Evolutionary conservation across 352 stramenopile genomes (phyloP).

Genomic region (Phytophthora pluvialis): DNA sequence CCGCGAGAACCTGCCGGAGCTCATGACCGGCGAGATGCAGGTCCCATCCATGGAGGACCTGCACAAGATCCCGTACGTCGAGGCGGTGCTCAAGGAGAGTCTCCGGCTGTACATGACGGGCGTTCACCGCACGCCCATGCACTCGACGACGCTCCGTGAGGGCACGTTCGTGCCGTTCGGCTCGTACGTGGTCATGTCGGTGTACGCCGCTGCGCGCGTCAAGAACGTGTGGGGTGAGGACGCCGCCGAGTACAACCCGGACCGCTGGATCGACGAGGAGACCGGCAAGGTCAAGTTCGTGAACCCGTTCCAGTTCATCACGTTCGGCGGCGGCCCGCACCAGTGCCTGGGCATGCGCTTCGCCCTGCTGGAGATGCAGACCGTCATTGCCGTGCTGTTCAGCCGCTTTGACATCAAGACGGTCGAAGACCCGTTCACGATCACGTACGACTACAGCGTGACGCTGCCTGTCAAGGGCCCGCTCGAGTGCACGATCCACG

Average conservation of each 20-base stretch:
- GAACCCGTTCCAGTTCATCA: constrained; percentile 63
- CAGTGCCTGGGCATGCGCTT: constrained; percentile 60
- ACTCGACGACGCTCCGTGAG: constrained; percentile 63
- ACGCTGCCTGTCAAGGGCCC: constrained; percentile 46
- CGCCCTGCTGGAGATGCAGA: constrained; percentile 58
- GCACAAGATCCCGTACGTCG: constrained; percentile 63
- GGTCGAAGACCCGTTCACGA: constrained; percentile 38
- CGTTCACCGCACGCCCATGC: constrained; percentile 41
- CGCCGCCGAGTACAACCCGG: constrained; percentile 43
- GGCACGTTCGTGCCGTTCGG: constrained; percentile 59
- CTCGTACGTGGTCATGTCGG: constrained; percentile 52
- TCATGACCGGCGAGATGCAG: constrained; percentile 38
- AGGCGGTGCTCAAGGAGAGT: constrained; percentile 67
- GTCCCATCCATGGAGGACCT: constrained; percentile 57
- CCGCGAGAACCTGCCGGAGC: constrained; percentile 35
- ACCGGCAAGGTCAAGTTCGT: constrained; percentile 46
- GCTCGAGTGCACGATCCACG: constrained; percentile 32
- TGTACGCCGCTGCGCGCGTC: constrained; percentile 58
- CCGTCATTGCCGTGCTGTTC: constrained; percentile 44
- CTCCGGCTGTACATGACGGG: constrained; percentile 66
- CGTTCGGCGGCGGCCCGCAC: constrained; percentile 61
- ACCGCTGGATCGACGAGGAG: constrained; percentile 59
- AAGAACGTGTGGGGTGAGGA: constrained; percentile 60
- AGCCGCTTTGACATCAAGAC: constrained; percentile 51
- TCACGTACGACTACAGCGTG: constrained; percentile 54